A percentile compares a stretch with the other conserved stretches of the same genome.
These are phyloP conservation scores for Clavariopsis aquatica DNA, from an alignment of 495 filamentous ascomycete genomes.

Conservation along the genomic window DNA sequence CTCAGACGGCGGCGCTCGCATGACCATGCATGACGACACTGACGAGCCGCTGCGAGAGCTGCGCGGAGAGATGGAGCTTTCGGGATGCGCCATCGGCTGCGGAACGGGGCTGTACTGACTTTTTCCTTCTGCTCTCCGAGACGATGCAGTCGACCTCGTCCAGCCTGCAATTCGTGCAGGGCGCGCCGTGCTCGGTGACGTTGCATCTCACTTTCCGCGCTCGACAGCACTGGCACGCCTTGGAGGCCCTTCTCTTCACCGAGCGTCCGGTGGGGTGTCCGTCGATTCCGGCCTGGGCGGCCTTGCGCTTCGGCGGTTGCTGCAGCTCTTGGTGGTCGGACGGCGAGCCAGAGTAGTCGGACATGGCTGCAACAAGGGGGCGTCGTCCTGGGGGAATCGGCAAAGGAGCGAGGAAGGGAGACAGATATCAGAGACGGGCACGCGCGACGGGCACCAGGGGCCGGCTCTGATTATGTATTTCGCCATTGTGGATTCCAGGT, in stretches of 20 bases:
- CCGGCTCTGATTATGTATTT: slow-evolving; percentile 32
- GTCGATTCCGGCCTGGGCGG: slow-evolving; percentile 45
- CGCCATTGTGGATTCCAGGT: slow-evolving; percentile 35
- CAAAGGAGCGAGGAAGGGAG: slow-evolving; percentile 4
- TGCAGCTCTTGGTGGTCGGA: slow-evolving; percentile 35
- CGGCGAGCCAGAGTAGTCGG: slow-evolving; percentile 35
- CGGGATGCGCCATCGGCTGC: slow-evolving; percentile 20
- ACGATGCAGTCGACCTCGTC: slow-evolving; percentile 88
- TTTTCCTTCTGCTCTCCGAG: slow-evolving; percentile 86
- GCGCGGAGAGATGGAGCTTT: slow-evolving; percentile 18
- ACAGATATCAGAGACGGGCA: slow-evolving; percentile 7
- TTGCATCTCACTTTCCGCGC: slow-evolving; percentile 92
- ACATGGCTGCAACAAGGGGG: slow-evolving; percentile 25
- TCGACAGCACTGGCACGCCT: slow-evolving; percentile 84
- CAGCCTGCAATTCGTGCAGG: slow-evolving; percentile 86
- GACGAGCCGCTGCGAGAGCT: not conserved
- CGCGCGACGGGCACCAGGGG: slow-evolving; percentile 18
- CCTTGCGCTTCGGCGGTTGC: slow-evolving; percentile 44
- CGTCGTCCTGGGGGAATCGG: slow-evolving; percentile 9
- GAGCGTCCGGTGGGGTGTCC: slow-evolving; percentile 43
- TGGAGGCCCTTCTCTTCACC: slow-evolving; percentile 80
- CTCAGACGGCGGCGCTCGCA: not conserved
- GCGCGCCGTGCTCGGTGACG: slow-evolving; percentile 81
- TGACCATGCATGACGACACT: slow-evolving; percentile 22
- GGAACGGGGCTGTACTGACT: slow-evolving; percentile 61